phyloP scores from a whole-genome alignment of 257 asterid genomes.

The Avicennia marina region DNA sequence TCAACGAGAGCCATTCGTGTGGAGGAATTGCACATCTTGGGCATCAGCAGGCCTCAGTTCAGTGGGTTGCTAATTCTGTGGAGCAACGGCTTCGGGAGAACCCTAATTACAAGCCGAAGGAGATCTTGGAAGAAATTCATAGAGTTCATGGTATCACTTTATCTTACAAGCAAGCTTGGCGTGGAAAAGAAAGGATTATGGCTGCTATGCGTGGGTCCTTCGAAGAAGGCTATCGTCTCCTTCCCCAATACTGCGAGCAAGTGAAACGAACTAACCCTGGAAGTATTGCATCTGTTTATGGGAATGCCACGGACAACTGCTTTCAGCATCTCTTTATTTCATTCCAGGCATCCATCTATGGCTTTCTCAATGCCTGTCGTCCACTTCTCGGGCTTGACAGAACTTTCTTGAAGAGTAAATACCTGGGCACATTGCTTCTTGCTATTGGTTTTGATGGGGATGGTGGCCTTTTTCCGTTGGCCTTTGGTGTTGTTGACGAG shows the following conservation, averaged over 20 bases:
- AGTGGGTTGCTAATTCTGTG: constrained; percentile 94
- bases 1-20: constrained; percentile 72
- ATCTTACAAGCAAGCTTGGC: constrained; percentile 98
- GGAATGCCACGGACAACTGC: constrained; percentile 58
- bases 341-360: constrained; percentile 84
- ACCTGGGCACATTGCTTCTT: constrained; percentile 78
- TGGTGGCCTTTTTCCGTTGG: constrained; percentile 85
- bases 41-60: constrained; percentile 98
- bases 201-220: constrained; percentile 94
- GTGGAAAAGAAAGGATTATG: constrained; percentile 93
- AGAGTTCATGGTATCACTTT: constrained; percentile 75
- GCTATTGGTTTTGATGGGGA: constrained; percentile 97
- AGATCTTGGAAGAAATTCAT: constrained; percentile 91
- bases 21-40: constrained; percentile 89
- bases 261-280: constrained; percentile 83
- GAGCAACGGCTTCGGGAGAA: constrained; percentile 83
- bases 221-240: constrained; percentile 92
- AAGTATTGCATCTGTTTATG: constrained; percentile 85
- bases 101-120: constrained; percentile 91
- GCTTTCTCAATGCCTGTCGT: constrained; percentile 86
- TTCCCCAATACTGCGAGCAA: constrained; percentile 90
- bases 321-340: constrained; percentile 87
- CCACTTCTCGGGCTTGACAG: constrained; percentile 93
- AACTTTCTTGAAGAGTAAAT: constrained; percentile 80
- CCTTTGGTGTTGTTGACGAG: constrained; percentile 93